Evolutionary conservation across 1,139 yeast species (phyloP), one percentile per base, ranked within the genome.

Genomic region (Kodamaea ohmeri): DNA sequence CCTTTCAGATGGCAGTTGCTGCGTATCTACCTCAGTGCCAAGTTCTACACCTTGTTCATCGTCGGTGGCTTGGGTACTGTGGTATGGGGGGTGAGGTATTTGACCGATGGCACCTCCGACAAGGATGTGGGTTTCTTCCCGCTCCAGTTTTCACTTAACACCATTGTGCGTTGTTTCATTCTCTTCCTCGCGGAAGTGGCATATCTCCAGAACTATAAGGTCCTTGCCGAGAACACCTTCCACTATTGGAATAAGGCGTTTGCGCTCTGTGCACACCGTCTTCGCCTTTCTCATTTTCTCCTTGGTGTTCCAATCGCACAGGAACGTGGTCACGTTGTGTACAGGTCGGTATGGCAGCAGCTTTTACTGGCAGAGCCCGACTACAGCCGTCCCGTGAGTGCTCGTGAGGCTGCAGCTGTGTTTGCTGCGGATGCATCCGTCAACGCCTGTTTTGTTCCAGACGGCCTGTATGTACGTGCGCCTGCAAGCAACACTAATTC

Each of bases 401-500:
- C 64, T 24, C 58, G 63, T 11, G 76, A 74, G 38, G 81, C 86
- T 0, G 43, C 49, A 9, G 52, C 49, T 6, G 55, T 67, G 5
- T 82, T 83, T 49, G 50, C 56, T 15, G 61, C 64, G 6, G 57
- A 74, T 39, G 61, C 69, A 1, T 44, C 54, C 2, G 56, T 68
- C 0, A 63, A 63, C 28, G 79, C 83, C 2, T 67, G 63, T 36
- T 85, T 84, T 54, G 75, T 83, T 2, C 88, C 88, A 1, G 82
- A 87, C 60, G 98, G 99, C 2, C 67, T 68, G 34, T 83, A 77
- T 52, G 79, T 89, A 26, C 76, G 98, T 38, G 98, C 90, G 0
- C 98, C 98, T 1, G 83, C 78, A 42, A 76, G 77, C 45, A 97
- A 89, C 53, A 80, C 81, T 7, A 78, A 84, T 18, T 78, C 94